Conservation (phyloP, 2,329 filamentous ascomycete species). For the Fusarium robinianum region DNA sequence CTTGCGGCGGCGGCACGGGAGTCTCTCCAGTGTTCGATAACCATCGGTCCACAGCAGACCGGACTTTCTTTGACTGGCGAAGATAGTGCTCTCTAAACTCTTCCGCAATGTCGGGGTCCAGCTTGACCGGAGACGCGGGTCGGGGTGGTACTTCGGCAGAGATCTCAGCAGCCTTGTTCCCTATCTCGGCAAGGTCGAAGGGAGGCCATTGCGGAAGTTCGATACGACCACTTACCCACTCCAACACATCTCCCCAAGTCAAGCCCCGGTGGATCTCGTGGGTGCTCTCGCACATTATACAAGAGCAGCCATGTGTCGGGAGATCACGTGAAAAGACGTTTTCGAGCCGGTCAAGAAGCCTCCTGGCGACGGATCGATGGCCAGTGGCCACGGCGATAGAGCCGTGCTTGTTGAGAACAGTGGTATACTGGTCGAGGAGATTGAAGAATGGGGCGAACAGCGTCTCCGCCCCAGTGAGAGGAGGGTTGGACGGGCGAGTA, state of each 20-base stretch:
- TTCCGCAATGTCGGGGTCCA: conserved; percentile 92
- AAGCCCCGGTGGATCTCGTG: conserved; percentile 71
- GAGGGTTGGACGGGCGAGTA: conserved; percentile 64
- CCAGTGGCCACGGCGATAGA: conserved; percentile 94
- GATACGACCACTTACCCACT: conserved; percentile 86
- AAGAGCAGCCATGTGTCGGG: conserved; percentile 81
- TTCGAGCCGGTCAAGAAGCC: conserved; percentile 86
- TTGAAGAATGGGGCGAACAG: conserved; percentile 84
- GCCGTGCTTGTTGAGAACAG: conserved; percentile 80
- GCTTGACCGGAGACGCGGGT: conserved; percentile 67
- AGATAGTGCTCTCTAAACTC: conserved; percentile 93
- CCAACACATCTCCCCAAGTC: conserved; percentile 94
- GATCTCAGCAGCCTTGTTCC: conserved; percentile 61
- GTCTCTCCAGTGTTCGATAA: conserved; percentile 77
- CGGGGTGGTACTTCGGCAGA: conserved; percentile 64
- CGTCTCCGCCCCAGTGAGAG: conserved; percentile 68
- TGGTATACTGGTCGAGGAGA: conserved; percentile 82
- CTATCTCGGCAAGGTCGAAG: conserved; percentile 71
- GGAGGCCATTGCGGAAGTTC: conserved; percentile 90
- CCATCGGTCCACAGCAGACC: conserved; percentile 90
- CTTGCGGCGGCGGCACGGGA: conserved; percentile 75
- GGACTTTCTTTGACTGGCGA: conserved; percentile 88
- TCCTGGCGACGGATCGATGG: conserved; percentile 89
- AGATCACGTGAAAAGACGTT: conserved; percentile 94
- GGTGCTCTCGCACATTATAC: conserved; percentile 75